Base-by-base conservation (phyloP, 495 filamentous ascomycete species). In the Aspergillus funiculosus region DNA sequence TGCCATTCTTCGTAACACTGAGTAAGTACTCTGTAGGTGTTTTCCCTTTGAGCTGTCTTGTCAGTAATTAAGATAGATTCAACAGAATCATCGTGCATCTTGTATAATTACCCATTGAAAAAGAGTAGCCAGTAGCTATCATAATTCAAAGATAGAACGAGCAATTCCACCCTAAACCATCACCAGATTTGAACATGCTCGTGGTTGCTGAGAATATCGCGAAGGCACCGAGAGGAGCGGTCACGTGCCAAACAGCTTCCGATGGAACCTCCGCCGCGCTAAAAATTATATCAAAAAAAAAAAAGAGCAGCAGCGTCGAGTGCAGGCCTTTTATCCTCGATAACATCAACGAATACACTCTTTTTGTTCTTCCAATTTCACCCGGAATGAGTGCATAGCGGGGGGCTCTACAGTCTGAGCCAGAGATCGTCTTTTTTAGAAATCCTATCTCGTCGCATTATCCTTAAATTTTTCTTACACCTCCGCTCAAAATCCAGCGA, bases 301-400 rank as follows among this genome's bases (percentile, higher is more conserved):
- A 51, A 52, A 52, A 53, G 35, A 45, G 36, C 30, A 47, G 39
- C 42, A 18, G 35, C 28, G 30, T 27, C 49, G 43, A 17, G 46
- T 26, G 22, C 50, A 38, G 60, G 56, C 57, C n/a, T n/a, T 58
- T 59, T 56, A 48, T 24, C 52, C 43, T 32, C 36, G 47, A 53
- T 48, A 55, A 49, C 54, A 52, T n/a, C 42, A 11, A 28, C 14
- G 9, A 21, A 27, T 10, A 17, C 21, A 11, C 35, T 30, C 31
- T 29, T 25, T n/a, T 22, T n/a, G 9, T 14, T 25, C 21, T 24
- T 45, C 27, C 31, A 22, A 30, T 31, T 9, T 44, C n/a, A n/a
- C n/a, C 27, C 60, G 61, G 58, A 48, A 71, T 71, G 68, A 63
- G 42, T 60, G 56, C 43, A 32, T 69, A 64, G 51, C 56, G 56